phyloP scores from a whole-genome alignment of 176 grass and related monocot genomes.

The Musa beccarii region DNA sequence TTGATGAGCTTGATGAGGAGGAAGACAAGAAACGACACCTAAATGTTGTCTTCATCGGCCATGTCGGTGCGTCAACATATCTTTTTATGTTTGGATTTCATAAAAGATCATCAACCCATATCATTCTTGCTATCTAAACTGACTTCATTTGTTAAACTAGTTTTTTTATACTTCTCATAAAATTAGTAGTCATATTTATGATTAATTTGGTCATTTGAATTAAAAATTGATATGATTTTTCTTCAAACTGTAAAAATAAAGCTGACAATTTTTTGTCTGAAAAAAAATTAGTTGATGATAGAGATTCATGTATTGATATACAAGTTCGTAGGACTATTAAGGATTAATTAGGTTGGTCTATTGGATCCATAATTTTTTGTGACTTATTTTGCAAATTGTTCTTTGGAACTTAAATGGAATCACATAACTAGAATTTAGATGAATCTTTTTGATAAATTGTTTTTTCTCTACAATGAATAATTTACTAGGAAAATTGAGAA shows the following conservation, averaged over 20 bases:
- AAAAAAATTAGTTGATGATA: neutral
- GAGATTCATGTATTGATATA: neutral
- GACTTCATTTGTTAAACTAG: neutral
- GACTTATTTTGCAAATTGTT: neutral
- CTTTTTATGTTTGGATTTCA: no score
- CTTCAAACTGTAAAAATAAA: neutral
- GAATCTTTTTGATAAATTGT: no score
- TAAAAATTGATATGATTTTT: neutral
- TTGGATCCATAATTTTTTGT: neutral
- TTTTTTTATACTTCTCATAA: neutral
- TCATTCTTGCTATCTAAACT: no score
- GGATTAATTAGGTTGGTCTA: neutral
- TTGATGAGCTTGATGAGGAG: conserved; percentile 27
- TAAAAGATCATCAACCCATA: no score
- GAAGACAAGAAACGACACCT: conserved; percentile 60
- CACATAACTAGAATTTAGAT: no score
- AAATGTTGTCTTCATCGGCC: conserved; percentile 95
- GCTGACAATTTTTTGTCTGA: neutral
- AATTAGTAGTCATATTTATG: neutral
- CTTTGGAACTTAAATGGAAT: no score
- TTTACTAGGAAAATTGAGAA: no score
- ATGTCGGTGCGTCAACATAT: conserved; percentile 60
- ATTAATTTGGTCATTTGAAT: neutral
- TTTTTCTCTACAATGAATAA: no score
- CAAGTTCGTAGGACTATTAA: neutral